Percentiles rank a stretch among this genome's conserved stretches.
These are phyloP conservation scores for Endothia cerciana DNA, from an alignment of 2,329 filamentous ascomycete species.

Conservation along the genomic window DNA sequence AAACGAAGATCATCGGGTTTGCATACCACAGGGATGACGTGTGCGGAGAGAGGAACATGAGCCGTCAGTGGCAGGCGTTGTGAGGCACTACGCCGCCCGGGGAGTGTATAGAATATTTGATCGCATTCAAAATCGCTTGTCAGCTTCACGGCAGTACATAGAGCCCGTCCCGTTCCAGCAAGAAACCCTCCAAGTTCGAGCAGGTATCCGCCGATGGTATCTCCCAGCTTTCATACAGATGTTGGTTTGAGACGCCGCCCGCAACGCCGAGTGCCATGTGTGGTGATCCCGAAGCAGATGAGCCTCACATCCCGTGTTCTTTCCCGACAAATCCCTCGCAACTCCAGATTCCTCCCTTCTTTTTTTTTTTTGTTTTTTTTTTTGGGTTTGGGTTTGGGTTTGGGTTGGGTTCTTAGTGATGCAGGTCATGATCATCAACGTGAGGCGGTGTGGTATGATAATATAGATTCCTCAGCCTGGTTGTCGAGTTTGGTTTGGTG, in stretches of 20 bases:
- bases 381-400: not conserved
- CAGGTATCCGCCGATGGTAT: conserved; percentile 22
- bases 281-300: conserved; percentile 20
- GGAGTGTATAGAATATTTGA: not conserved
- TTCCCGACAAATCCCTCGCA: conserved; percentile 14
- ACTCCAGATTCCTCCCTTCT: conserved; percentile 22
- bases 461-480: not conserved
- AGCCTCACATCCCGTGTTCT: conserved; percentile 13
- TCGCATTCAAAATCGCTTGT: conserved; percentile 13
- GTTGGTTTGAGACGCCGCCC: conserved; percentile 27
- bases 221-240: conserved; percentile 26
- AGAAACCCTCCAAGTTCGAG: not conserved
- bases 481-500: not conserved
- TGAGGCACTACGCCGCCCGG: not conserved
- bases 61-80: not conserved
- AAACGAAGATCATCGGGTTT: not conserved
- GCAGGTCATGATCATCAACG: conserved; percentile 30
- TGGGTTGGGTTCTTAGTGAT: conserved; percentile 25
- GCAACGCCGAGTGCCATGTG: conserved; percentile 29
- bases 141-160: conserved; percentile 15
- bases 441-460: conserved; percentile 8
- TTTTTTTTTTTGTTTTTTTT: conserved; percentile 20
- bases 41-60: not conserved
- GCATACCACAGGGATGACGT: not conserved
- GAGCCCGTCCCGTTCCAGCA: not conserved